Conservation (phyloP, 345 rosid genomes). For the Viola odorata region DNA sequence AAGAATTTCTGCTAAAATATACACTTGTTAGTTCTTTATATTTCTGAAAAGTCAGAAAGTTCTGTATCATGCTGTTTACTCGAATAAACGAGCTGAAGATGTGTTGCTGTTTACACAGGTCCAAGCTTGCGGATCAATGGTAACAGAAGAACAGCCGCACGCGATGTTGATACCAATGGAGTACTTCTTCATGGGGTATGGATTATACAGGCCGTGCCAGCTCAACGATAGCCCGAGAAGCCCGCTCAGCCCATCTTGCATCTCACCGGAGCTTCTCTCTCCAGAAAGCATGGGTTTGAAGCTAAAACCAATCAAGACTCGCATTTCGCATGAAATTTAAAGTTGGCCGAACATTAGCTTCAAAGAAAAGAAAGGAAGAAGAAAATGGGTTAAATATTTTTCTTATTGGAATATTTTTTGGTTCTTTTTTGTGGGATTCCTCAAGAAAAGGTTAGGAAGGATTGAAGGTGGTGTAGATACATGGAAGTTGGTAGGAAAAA, state of each 20-base stretch:
- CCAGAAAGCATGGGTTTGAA: slow-evolving; percentile 35
- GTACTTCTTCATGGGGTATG: slow-evolving; percentile 30
- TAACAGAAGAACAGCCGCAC: slow-evolving; percentile 31
- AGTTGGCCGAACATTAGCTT: background rate
- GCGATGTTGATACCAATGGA: slow-evolving; percentile 31
- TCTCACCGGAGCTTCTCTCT: slow-evolving; percentile 30
- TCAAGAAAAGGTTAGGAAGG: slow-evolving; percentile 13
- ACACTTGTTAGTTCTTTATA: background rate
- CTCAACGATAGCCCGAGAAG: slow-evolving; percentile 27
- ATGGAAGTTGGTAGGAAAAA: slow-evolving; percentile 15
- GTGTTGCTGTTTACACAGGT: slow-evolving; percentile 12
- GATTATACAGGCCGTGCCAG: slow-evolving; percentile 22
- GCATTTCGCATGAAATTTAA: slow-evolving; percentile 4
- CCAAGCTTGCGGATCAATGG: slow-evolving; percentile 31
- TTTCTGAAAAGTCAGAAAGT: too few relatives aligned
- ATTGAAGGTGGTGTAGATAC: slow-evolving; percentile 33
- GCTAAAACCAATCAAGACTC: slow-evolving; percentile 26
- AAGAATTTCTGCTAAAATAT: background rate
- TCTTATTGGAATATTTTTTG: slow-evolving; percentile 3
- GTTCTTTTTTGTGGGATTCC: slow-evolving; percentile 7
- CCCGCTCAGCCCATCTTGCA: slow-evolving; percentile 29
- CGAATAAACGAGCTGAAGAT: background rate
- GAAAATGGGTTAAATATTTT: background rate
- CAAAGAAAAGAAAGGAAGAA: background rate
- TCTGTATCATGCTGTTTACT: background rate